Evolutionary conservation across 75 land plant genomes (phyloP), one percentile per base, ranked within the genome.

Genomic region (Azolla pinnata): DNA sequence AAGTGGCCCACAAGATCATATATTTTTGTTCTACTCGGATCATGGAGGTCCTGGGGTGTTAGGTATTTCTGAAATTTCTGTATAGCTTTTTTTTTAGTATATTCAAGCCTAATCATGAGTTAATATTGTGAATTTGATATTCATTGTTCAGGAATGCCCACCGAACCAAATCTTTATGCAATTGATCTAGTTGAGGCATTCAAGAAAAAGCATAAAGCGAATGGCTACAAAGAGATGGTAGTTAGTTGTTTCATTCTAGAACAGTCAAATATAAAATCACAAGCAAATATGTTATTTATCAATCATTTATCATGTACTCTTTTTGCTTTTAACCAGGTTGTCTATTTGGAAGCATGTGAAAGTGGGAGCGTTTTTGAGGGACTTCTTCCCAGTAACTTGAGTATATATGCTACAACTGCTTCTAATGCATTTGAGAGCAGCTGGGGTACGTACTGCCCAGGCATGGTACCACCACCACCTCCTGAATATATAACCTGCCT

Each of bases 401-500:
- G 83, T 57, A 85, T 95, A 2, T 95, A 85, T 75, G 88, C 90
- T 25, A 89, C 99, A 45, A 89, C 91, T 17, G 97, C 91, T 35
- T 55, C 99, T 25, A 84, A 84, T 75, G 88, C 88, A 9, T 75
- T 69, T 14, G 97, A 95, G 47, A 90, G 83, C 59, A 95, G 97
- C 64, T 95, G 97, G 99, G 97, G 91, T 9, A 86, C 85, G 7
- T 95, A 95, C 57, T 95, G 97, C 60, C 90, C 91, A 58, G 97
- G 91, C 28, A 82, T 74, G 72, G 26, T 61, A 18, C 88, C 91
- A 33, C 52, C 76, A 47, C 91, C 91, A 54, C 99, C 99, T 47
- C 75, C 81, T 44, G 91, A 83, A 47, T 95, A 71, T 65, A 76
- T 82, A 5, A 93, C 98, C 18, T 93, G 98, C 51, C 73, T 93